Evolutionary conservation across 2,329 filamentous ascomycete species (phyloP).

Genomic region (Zarea fungicola): DNA sequence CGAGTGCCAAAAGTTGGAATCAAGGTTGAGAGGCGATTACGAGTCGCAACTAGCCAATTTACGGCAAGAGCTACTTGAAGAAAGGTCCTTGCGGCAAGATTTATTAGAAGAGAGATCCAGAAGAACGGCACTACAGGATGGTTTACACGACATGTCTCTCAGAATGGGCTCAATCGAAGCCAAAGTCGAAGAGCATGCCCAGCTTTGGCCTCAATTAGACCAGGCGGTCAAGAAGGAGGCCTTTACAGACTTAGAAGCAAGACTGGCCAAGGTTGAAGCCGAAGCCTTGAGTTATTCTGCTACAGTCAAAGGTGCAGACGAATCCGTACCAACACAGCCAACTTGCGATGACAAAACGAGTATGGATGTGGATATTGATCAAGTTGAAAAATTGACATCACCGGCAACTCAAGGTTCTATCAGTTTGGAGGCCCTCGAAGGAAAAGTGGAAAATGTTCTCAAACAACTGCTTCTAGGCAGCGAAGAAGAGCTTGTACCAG

Average conservation of each 20-base stretch:
- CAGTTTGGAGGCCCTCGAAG: background rate
- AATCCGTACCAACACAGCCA: too few species aligned
- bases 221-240: background rate
- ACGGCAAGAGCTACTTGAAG: background rate
- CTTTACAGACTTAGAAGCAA: background rate
- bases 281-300: too few species aligned
- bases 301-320: background rate
- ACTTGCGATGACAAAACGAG: background rate
- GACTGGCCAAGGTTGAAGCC: slow-evolving; percentile 1
- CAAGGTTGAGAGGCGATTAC: background rate
- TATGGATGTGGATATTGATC: background rate
- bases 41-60: background rate
- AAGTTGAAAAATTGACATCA: background rate
- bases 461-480: background rate
- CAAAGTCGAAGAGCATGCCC: background rate
- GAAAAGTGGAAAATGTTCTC: background rate
- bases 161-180: background rate
- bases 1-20: background rate
- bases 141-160: too few species aligned
- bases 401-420: background rate
- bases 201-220: background rate
- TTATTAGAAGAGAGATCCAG: too few species aligned
- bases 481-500: background rate
- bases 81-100: too few species aligned
- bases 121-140: too few species aligned